A percentile compares a stretch with the other conserved stretches of the same genome.
These are phyloP conservation scores for Alectoria sarmentosa DNA, from an alignment of 495 filamentous ascomycete species.

Conservation along the genomic window DNA sequence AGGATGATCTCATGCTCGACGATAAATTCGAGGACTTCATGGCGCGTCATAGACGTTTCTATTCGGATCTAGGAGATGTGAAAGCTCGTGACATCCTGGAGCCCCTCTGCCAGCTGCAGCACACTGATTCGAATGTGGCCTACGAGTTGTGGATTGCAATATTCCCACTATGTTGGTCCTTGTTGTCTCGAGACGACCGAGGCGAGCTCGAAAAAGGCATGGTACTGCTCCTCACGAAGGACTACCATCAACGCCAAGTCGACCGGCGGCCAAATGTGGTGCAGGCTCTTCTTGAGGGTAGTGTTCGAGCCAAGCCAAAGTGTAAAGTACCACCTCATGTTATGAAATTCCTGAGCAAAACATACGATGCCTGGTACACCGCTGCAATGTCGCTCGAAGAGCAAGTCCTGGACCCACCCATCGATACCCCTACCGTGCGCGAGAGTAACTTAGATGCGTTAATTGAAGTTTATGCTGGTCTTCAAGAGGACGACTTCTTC, in stretches of 20 bases:
- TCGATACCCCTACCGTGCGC: constrained; percentile 73
- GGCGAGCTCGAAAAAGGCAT: constrained; percentile 86
- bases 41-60: constrained; percentile 69
- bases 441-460: constrained; percentile 95
- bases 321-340: constrained; percentile 93
- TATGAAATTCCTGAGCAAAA: constrained; percentile 84
- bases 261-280: constrained; percentile 94
- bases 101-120: constrained; percentile 89
- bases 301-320: constrained; percentile 69
- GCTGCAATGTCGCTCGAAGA: constrained; percentile 79
- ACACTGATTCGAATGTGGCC: constrained; percentile 70
- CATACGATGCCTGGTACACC: constrained; percentile 94
- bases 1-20: constrained; percentile 67
- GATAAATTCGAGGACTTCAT: constrained; percentile 76
- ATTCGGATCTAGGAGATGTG: constrained; percentile 72
- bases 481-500: constrained; percentile 95
- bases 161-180: constrained; percentile 91
- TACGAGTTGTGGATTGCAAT: constrained; percentile 84
- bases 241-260: constrained; percentile 88
- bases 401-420: constrained; percentile 68
- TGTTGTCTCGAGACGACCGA: constrained; percentile 77
- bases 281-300: constrained; percentile 79
- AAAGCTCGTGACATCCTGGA: constrained; percentile 81
- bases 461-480: constrained; percentile 77
- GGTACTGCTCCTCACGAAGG: constrained; percentile 79